Conservation (phyloP, 176 grass and related monocot species). For the Coix lacrymajobi region DNA sequence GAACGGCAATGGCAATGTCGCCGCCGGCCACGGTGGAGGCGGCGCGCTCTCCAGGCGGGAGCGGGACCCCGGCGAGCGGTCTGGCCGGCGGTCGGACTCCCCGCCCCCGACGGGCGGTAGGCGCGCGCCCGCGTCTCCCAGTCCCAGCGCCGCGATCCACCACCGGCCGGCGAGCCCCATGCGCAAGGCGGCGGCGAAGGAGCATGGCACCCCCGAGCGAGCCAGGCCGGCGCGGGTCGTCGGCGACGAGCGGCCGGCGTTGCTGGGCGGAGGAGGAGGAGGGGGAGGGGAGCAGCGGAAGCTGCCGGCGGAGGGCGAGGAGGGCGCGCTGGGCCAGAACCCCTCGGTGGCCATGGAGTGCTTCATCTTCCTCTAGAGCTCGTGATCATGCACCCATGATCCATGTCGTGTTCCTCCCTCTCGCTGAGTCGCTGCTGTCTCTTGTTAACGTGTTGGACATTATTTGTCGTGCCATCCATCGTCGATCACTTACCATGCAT, state of each 20-base stretch:
- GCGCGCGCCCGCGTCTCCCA: conserved; percentile 6
- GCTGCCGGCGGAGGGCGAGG: neutral
- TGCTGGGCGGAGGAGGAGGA: neutral
- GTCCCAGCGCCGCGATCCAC: neutral
- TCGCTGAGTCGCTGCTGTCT: too few species aligned
- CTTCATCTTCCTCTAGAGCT: conserved; percentile 60
- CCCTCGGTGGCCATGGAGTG: conserved; percentile 62
- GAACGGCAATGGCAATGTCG: neutral
- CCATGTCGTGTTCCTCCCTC: too few species aligned
- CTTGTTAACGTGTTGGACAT: neutral
- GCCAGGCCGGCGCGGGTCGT: neutral
- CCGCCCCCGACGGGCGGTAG: conserved; percentile 20
- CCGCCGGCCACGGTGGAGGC: neutral
- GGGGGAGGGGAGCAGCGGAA: neutral
- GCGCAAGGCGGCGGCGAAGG: neutral
- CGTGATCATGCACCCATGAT: too few species aligned
- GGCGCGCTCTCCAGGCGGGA: neutral
- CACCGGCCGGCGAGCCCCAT: neutral
- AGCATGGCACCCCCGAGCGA: neutral
- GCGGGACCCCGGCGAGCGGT: conserved; percentile 44
- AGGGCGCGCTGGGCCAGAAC: conserved; percentile 20
- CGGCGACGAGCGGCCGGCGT: neutral
- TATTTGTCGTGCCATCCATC: neutral
- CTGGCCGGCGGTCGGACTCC: conserved; percentile 20
- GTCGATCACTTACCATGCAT: neutral